A percentile compares a stretch with the other conserved stretches of the same genome.
Conservation (phyloP, 78 protist species). For the Dictyostelium firmibasis region DNA sequence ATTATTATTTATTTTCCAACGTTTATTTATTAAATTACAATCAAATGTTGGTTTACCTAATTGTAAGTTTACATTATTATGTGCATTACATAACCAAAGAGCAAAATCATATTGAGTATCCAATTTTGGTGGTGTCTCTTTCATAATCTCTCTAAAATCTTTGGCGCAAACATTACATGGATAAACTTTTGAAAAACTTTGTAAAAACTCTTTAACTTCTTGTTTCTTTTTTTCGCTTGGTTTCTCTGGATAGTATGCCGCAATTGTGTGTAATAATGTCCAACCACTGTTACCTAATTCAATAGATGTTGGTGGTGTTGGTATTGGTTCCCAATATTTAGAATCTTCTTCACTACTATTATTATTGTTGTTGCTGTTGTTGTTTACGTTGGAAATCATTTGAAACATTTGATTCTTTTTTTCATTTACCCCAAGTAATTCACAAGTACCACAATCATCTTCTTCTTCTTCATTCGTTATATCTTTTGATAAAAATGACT, state of each 20-base stretch:
- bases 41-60: slow-evolving; percentile 76
- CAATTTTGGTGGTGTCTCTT: slow-evolving; percentile 38
- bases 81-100: slow-evolving; percentile 74
- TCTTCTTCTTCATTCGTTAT: background rate
- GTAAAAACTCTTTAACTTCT: slow-evolving; percentile 35
- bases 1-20: slow-evolving; percentile 53
- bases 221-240: slow-evolving; percentile 37
- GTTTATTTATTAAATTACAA: slow-evolving; percentile 45
- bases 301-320: slow-evolving; percentile 33
- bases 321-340: slow-evolving; percentile 66
- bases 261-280: slow-evolving; percentile 75
- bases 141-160: slow-evolving; percentile 63
- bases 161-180: slow-evolving; percentile 82
- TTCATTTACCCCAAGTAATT: slow-evolving; percentile 31
- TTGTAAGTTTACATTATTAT: slow-evolving; percentile 54
- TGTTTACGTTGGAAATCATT: background rate
- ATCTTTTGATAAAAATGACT: background rate
- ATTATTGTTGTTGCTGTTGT: background rate
- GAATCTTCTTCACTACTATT: background rate
- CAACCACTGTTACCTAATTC: slow-evolving; percentile 80
- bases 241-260: slow-evolving; percentile 73
- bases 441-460: slow-evolving; percentile 61
- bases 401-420: slow-evolving; percentile 68
- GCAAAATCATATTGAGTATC: slow-evolving; percentile 40
- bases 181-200: slow-evolving; percentile 74